phyloP scores from a whole-genome alignment of 202 grass and related monocot species.

The Cymbopogon flexuosus region DNA sequence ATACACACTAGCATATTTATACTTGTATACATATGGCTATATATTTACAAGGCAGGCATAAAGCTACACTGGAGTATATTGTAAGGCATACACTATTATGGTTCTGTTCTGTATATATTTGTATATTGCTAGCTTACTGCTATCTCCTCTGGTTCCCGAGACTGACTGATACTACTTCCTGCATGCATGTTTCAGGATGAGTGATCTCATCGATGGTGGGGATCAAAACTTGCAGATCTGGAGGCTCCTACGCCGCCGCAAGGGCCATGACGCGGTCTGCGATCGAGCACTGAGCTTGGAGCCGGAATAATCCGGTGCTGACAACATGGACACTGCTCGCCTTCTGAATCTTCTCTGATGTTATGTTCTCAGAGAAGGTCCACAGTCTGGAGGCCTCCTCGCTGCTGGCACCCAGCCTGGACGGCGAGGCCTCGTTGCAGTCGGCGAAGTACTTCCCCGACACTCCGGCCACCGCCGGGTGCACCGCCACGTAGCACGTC shows the following conservation, averaged over 20 bases:
- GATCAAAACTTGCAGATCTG: slow-evolving; percentile 29
- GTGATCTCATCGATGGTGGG: not conserved
- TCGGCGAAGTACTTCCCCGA: slow-evolving; percentile 89
- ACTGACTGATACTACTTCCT: slow-evolving; percentile 1
- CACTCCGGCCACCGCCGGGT: slow-evolving; percentile 54
- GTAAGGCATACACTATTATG: not conserved
- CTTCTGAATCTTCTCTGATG: slow-evolving; percentile 38
- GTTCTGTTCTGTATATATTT: not conserved
- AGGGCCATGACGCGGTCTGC: slow-evolving; percentile 35
- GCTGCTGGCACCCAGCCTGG: slow-evolving; percentile 45
- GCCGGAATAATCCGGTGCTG: slow-evolving; percentile 24
- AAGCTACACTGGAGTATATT: not conserved
- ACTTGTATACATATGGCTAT: not conserved
- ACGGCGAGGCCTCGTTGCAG: slow-evolving; percentile 85
- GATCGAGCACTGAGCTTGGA: slow-evolving; percentile 37
- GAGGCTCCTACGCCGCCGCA: slow-evolving; percentile 26
- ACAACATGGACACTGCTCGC: not conserved
- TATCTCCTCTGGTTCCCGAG: not conserved
- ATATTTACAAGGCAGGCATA: slow-evolving; percentile 22
- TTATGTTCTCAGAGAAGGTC: slow-evolving; percentile 61
- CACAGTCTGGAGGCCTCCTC: slow-evolving; percentile 70
- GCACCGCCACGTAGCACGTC: slow-evolving; percentile 82
- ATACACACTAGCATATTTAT: slow-evolving; percentile 8
- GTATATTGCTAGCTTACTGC: not conserved
- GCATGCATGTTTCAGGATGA: not conserved